Percentiles rank a stretch among this genome's conserved stretches.
Conservation (phyloP, 164 flowering plant genomes). For the Malania oleifera region DNA sequence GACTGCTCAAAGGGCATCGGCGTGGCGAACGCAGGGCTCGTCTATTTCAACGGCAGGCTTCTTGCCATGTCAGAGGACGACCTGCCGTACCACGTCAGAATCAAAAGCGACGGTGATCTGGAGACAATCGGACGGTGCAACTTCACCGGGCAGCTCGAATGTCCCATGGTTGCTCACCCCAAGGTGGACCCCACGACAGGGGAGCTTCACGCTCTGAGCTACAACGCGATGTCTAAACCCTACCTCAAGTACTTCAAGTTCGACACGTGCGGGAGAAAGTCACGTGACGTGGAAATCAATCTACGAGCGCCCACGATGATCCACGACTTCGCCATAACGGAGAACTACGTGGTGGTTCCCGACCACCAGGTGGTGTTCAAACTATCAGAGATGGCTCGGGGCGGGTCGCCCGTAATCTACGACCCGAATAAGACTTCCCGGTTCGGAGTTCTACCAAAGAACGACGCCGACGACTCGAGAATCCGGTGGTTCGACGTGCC, state of each 20-base stretch:
- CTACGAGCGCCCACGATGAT: slow-evolving; percentile 41
- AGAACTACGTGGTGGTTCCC: slow-evolving; percentile 41
- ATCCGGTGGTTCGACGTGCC: slow-evolving; percentile 52
- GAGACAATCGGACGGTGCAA: slow-evolving; percentile 43
- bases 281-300: slow-evolving; percentile 35
- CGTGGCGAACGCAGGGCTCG: slow-evolving; percentile 49
- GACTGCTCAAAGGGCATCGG: slow-evolving; percentile 34
- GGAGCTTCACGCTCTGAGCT: slow-evolving; percentile 44
- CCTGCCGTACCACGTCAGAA: slow-evolving; percentile 41
- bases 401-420: slow-evolving; percentile 47
- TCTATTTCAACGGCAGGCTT: slow-evolving; percentile 38
- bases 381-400: slow-evolving; percentile 48
- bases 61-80: slow-evolving; percentile 60
- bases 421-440: slow-evolving; percentile 39
- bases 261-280: slow-evolving; percentile 29
- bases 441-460: slow-evolving; percentile 39
- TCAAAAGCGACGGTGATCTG: slow-evolving; percentile 37
- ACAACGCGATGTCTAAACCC: slow-evolving; percentile 41
- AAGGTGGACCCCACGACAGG: slow-evolving; percentile 55
- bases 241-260: slow-evolving; percentile 46
- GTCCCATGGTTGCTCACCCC: slow-evolving; percentile 55
- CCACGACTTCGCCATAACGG: slow-evolving; percentile 53
- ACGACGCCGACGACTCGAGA: slow-evolving; percentile 23
- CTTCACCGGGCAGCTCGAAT: slow-evolving; percentile 34
- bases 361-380: slow-evolving; percentile 60